These are phyloP conservation scores for Phoma sp. DNA, from an alignment of 2,329 filamentous ascomycete genomes.

Conservation along the genomic window DNA sequence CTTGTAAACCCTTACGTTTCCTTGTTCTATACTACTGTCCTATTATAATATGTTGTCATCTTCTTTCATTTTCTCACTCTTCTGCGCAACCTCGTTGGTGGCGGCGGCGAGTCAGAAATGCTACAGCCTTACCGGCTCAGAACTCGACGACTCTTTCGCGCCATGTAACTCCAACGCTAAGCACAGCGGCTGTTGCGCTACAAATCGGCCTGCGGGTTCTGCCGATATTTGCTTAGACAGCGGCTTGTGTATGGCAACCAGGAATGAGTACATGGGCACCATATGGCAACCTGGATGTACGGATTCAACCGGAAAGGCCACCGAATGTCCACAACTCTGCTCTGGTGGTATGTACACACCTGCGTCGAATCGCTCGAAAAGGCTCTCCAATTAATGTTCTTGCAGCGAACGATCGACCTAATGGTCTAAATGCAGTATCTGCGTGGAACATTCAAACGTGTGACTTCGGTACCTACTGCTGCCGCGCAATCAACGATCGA, in stretches of 20 bases:
- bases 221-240: constrained; percentile 42
- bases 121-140: constrained; percentile 39
- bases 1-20: background rate
- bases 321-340: constrained; percentile 39
- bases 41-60: constrained; percentile 29
- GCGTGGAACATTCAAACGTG: constrained; percentile 46
- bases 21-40: background rate
- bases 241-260: constrained; percentile 45
- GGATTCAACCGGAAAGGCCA: constrained; percentile 38
- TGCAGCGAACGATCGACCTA: constrained; percentile 23
- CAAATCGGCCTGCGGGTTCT: constrained; percentile 26
- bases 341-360: constrained; percentile 33
- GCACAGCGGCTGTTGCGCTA: constrained; percentile 45
- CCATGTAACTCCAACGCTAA: constrained; percentile 38
- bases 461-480: constrained; percentile 45
- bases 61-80: constrained; percentile 20
- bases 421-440: constrained; percentile 22
- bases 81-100: constrained; percentile 20
- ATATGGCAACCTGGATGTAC: constrained; percentile 47
- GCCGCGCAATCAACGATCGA: constrained; percentile 34
- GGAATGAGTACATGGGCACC: constrained; percentile 34
- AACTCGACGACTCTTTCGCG: constrained; percentile 36
- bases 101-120: constrained; percentile 33
- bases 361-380: background rate
- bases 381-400: background rate